Base-by-base conservation (phyloP, 768 basidiomycete genomes). In the Amanita subjunquillea region DNA sequence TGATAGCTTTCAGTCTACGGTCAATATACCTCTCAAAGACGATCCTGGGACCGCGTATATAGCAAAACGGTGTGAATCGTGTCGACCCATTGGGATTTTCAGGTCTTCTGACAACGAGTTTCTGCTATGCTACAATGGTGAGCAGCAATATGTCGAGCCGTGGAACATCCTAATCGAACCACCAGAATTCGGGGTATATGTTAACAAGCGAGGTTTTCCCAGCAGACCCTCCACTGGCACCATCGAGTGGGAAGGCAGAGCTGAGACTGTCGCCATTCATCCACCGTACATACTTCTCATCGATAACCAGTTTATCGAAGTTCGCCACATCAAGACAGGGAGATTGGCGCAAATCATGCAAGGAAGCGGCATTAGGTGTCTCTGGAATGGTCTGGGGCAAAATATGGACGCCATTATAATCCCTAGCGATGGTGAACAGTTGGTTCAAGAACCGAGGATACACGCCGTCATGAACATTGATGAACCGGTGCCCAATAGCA, bases 241-340 rank as follows among this genome's bases (percentile, higher is more conserved):
- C 1, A 88, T 97, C 50, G 95, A 99, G 64, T 99, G 93, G 92
- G 95, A 99, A 67, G 92, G 77, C 29, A 87, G 84, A 0, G 91
- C 91, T 2, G 91, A 95, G 61, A 85, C 84, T 30, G 89, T 91
- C 10, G 92, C 93, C 1, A 83, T 90, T 66, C 93, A 95, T 62
- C 80, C 84, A 41, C 94, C 93, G 0, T 94, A 93, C 64, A 75
- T 98, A 41, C 77, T 95, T 42, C 79, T 94, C 42, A 91, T 96
- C 67, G 92, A 95, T 64, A 74, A 81, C 10, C 85, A 90, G 3
- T 95, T 97, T 69, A 90, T 97, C 58, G 93, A 97, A 67, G 80
- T 97, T 41, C 82, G 93, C 25, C 85, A 94, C 61, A 79, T 93
- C 57, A 77, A 82, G 59, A 89, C 84, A 0, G 89, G 91, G 6